phyloP scores from a whole-genome alignment of 306 rosid genomes.

The Begonia loranthoides region DNA sequence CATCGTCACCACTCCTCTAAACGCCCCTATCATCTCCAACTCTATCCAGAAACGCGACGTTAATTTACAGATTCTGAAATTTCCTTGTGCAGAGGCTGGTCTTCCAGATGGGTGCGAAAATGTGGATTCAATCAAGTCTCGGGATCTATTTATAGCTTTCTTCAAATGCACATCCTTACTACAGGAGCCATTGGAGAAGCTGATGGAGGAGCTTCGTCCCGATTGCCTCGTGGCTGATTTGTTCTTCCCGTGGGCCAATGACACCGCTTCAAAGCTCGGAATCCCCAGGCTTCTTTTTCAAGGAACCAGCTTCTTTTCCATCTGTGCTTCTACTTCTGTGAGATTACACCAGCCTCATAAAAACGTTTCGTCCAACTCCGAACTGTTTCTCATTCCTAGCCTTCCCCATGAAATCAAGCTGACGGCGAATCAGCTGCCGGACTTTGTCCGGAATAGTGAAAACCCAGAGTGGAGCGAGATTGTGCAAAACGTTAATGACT shows the following conservation, averaged over 20 bases:
- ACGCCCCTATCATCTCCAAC: slow-evolving; percentile 9
- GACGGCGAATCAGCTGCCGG: slow-evolving; percentile 9
- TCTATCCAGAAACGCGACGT: slow-evolving; percentile 2
- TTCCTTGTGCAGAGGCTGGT: slow-evolving; percentile 17
- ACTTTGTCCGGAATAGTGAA: no score
- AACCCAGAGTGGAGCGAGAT: no score
- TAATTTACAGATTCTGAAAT: slow-evolving; percentile 1
- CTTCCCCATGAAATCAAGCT: slow-evolving; percentile 17
- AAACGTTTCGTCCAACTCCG: slow-evolving; percentile 18
- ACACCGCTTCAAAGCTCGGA: slow-evolving; percentile 16
- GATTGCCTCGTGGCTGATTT: slow-evolving; percentile 18
- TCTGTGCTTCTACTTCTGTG: slow-evolving; percentile 4
- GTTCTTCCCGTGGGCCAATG: slow-evolving; percentile 19
- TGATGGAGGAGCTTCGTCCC: slow-evolving; percentile 14
- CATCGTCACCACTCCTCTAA: slow-evolving; percentile 20
- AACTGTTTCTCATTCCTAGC: slow-evolving; percentile 15
- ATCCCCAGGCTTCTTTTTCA: slow-evolving; percentile 27
- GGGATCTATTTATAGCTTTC: slow-evolving; percentile 5
- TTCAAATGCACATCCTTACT: slow-evolving; percentile 10
- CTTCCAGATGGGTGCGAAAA: slow-evolving; percentile 25
- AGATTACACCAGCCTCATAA: slow-evolving; percentile 7
- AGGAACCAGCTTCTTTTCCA: slow-evolving; percentile 16
- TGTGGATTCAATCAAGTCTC: slow-evolving; percentile 2
- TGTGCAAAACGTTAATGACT: background rate
- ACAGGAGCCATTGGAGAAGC: slow-evolving; percentile 15